phyloP scores from a whole-genome alignment of 1,139 yeast genomes.

The Taphrina flavorubra region DNA sequence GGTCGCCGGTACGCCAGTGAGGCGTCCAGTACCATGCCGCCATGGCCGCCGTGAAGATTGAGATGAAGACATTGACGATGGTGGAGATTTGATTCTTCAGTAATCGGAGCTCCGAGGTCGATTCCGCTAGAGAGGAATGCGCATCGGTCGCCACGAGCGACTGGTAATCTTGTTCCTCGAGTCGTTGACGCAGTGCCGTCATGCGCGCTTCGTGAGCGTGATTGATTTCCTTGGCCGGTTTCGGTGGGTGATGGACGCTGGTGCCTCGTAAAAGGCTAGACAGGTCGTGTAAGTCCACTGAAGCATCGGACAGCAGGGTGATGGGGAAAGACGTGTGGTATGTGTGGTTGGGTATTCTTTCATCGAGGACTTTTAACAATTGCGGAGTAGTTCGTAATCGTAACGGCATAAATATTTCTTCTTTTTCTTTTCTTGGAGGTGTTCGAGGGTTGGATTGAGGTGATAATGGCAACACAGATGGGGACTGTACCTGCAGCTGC shows the following conservation, averaged over 20 bases:
- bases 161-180: slow-evolving; percentile 19
- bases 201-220: slow-evolving; percentile 24
- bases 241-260: background rate
- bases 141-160: background rate
- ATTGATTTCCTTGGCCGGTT: background rate
- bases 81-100: slow-evolving; percentile 34
- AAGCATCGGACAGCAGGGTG: background rate
- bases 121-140: slow-evolving; percentile 25
- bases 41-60: slow-evolving; percentile 40
- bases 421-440: background rate
- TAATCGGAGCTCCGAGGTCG: slow-evolving; percentile 15
- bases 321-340: slow-evolving; percentile 13
- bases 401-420: background rate
- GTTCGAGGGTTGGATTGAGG: background rate
- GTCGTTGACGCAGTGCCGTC: background rate
- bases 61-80: slow-evolving; percentile 27
- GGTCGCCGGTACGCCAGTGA: slow-evolving; percentile 4
- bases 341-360: slow-evolving; percentile 7
- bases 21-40: slow-evolving; percentile 39
- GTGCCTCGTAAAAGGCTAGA: slow-evolving; percentile 6
- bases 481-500: background rate
- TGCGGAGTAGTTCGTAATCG: slow-evolving; percentile 21
- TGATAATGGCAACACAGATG: background rate
- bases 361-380: slow-evolving; percentile 1
- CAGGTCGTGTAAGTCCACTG: background rate